These are phyloP conservation scores for Heterobasidion parviporum DNA, from an alignment of 1,284 basidiomycete genomes.

Conservation along the genomic window DNA sequence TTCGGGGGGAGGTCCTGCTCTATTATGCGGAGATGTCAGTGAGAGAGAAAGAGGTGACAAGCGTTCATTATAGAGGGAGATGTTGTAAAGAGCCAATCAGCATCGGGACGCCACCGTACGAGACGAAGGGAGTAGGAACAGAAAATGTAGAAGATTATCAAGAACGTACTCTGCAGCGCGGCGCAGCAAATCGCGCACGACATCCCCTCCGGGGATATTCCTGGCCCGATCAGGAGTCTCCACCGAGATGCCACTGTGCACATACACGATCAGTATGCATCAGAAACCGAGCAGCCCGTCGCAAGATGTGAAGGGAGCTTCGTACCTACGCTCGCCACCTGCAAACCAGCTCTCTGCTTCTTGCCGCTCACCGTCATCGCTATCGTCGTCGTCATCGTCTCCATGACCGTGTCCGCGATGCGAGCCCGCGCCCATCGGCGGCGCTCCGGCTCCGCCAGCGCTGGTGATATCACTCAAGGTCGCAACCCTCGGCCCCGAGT, in stretches of 20 bases:
- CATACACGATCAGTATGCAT: neutral
- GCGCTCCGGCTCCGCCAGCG: slow-evolving; percentile 7
- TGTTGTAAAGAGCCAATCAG: neutral
- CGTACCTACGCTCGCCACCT: slow-evolving; percentile 81
- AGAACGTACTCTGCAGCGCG: slow-evolving; percentile 65
- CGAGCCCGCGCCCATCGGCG: neutral
- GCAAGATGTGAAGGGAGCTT: neutral
- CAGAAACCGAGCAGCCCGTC: neutral
- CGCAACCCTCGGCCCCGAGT: neutral
- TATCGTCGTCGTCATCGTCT: slow-evolving; percentile 18
- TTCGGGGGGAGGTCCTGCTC: slow-evolving; percentile 10
- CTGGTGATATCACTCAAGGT: slow-evolving; percentile 11
- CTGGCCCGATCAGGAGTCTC: slow-evolving; percentile 68
- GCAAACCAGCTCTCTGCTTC: slow-evolving; percentile 67
- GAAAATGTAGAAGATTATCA: too few relatives aligned
- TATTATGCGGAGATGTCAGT: slow-evolving; percentile 1
- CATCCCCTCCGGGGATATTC: slow-evolving; percentile 47
- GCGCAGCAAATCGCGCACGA: slow-evolving; percentile 77
- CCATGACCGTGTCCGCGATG: slow-evolving; percentile 9
- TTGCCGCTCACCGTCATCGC: slow-evolving; percentile 40
- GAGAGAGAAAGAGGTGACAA: neutral
- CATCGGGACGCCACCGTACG: slow-evolving; percentile 20
- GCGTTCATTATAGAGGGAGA: slow-evolving; percentile 1
- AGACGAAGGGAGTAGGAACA: too few relatives aligned
- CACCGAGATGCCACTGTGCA: slow-evolving; percentile 76